Conservation (phyloP, 441 rosid genomes). For the Eruca vesicaria region DNA sequence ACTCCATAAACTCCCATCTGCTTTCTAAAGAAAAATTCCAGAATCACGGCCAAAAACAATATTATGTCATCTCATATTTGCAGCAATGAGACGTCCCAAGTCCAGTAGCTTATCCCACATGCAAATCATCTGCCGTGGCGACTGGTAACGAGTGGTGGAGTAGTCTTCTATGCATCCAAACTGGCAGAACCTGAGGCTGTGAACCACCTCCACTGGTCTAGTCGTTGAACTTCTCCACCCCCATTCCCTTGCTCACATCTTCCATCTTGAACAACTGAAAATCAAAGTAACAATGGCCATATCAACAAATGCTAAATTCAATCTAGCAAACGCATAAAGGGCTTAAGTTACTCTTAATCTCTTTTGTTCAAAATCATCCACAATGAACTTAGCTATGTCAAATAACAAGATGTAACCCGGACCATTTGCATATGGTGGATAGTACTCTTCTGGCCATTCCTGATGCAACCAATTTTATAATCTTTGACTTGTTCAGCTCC, state of each 20-base stretch:
- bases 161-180: conserved; percentile 66
- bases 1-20: conserved; percentile 39
- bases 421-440: conserved; percentile 71
- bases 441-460: conserved; percentile 65
- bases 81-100: conserved; percentile 54
- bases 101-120: conserved; percentile 60
- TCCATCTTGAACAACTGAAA: conserved; percentile 70
- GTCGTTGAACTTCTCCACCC: conserved; percentile 57
- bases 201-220: conserved; percentile 43
- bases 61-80: conserved; percentile 52
- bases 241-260: conserved; percentile 82
- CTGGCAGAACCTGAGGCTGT: conserved; percentile 55
- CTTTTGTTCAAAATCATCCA: conserved; percentile 37
- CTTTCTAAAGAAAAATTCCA: conserved; percentile 7
- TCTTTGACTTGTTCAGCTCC: not conserved
- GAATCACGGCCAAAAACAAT: conserved; percentile 2
- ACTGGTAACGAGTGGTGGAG: conserved; percentile 66
- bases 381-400: too few relatives aligned
- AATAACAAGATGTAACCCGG: conserved; percentile 63
- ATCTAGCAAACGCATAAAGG: not conserved
- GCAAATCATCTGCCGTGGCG: conserved; percentile 69
- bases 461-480: not conserved
- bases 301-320: not conserved
- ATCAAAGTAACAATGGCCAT: conserved; percentile 4
- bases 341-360: conserved; percentile 39